These are phyloP conservation scores for Nidularia sp. DNA, from an alignment of 768 basidiomycete genomes.

Conservation along the genomic window DNA sequence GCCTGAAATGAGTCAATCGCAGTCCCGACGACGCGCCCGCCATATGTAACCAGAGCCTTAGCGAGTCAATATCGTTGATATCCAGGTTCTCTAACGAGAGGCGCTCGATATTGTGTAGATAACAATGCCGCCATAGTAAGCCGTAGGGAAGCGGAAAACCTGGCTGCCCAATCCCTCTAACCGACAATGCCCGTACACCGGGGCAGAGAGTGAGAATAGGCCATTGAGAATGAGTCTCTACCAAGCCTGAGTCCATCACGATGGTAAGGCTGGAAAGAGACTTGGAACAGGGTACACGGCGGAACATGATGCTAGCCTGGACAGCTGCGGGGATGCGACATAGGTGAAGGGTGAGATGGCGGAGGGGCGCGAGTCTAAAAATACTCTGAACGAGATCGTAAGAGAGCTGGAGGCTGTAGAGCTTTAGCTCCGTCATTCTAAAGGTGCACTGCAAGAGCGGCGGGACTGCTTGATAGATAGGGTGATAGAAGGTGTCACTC, in stretches of 20 bases:
- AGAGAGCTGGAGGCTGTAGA: constrained; percentile 12
- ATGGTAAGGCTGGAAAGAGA: constrained; percentile 12
- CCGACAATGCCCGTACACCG: constrained; percentile 13
- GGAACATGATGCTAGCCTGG: constrained; percentile 5
- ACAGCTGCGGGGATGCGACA: constrained; percentile 11
- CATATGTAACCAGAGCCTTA: constrained; percentile 6
- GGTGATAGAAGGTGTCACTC: constrained; percentile 11
- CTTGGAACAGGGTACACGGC: constrained; percentile 4
- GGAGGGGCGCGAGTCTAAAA: constrained; percentile 11
- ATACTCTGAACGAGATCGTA: constrained; percentile 10
- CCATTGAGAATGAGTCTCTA: constrained; percentile 17
- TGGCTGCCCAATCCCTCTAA: constrained; percentile 9
- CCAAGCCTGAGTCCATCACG: constrained; percentile 14
- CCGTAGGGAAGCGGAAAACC: constrained; percentile 8
- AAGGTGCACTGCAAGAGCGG: constrained; percentile 8
- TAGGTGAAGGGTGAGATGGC: constrained; percentile 14
- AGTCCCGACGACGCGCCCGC: neutral
- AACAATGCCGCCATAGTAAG: constrained; percentile 10
- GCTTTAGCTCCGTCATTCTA: constrained; percentile 11
- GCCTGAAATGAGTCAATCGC: constrained; percentile 20
- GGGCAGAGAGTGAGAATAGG: constrained; percentile 15
- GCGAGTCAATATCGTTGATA: constrained; percentile 5
- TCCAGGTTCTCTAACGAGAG: constrained; percentile 16
- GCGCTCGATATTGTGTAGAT: constrained; percentile 13
- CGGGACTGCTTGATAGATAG: constrained; percentile 9